phyloP scores from a whole-genome alignment of 78 protist species.

The Speleostelium caveatum region DNA sequence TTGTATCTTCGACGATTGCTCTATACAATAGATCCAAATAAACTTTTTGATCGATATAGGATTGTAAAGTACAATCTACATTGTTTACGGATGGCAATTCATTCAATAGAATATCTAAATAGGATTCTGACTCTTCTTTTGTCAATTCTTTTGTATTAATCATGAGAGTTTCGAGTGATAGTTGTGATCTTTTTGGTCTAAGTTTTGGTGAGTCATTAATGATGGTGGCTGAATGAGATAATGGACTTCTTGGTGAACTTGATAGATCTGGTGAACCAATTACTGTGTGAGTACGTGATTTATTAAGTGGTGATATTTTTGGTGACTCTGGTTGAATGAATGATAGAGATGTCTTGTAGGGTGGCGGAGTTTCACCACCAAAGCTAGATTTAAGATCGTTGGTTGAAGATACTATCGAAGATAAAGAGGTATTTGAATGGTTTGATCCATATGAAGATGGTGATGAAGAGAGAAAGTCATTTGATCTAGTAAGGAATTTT shows the following conservation, averaged over 20 bases:
- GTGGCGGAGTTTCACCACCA: too few relatives aligned
- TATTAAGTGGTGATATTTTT: background rate
- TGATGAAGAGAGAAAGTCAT: background rate
- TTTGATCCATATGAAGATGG: background rate
- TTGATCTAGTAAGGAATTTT: too few relatives aligned
- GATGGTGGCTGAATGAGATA: too few relatives aligned
- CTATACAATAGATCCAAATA: conserved; percentile 45
- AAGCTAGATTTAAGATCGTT: too few relatives aligned
- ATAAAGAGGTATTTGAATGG: background rate
- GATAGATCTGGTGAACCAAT: background rate
- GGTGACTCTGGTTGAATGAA: too few relatives aligned
- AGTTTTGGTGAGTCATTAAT: too few relatives aligned
- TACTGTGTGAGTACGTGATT: background rate
- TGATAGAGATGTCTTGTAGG: background rate
- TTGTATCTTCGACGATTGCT: conserved; percentile 39
- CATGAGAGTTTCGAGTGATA: background rate
- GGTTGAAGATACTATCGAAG: background rate
- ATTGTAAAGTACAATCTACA: background rate
- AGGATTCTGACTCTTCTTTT: conserved; percentile 19
- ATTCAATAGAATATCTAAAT: conserved; percentile 15
- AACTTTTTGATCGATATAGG: conserved; percentile 28
- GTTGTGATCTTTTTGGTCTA: background rate
- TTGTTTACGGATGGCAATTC: conserved; percentile 48
- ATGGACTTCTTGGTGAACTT: background rate
- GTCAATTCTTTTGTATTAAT: conserved; percentile 1